Evolutionary conservation across 805 yeast genomes (phyloP).

Genomic region (Saturnispora besseyi): DNA sequence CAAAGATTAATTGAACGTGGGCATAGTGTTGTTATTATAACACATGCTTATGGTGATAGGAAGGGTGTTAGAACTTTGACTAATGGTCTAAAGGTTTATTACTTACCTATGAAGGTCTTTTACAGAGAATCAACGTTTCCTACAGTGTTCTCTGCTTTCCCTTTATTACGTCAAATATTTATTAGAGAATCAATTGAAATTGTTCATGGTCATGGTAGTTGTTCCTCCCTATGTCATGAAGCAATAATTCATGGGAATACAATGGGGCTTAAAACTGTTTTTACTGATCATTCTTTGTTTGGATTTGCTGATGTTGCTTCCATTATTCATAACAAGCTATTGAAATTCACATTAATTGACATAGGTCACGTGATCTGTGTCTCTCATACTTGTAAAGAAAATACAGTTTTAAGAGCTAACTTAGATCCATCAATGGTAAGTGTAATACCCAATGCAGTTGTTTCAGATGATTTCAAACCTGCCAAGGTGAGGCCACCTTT

Average conservation of each 20-base stretch:
- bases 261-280: slow-evolving; percentile 85
- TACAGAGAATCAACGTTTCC: slow-evolving; percentile 83
- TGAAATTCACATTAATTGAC: slow-evolving; percentile 76
- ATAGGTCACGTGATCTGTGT: slow-evolving; percentile 95
- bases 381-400: slow-evolving; percentile 92
- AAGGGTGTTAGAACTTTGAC: slow-evolving; percentile 76
- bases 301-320: slow-evolving; percentile 85
- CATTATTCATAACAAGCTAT: slow-evolving; percentile 75
- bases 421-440: slow-evolving; percentile 70
- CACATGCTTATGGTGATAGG: slow-evolving; percentile 82
- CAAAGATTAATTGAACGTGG: slow-evolving; percentile 74
- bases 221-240: slow-evolving; percentile 80
- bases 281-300: slow-evolving; percentile 92
- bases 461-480: slow-evolving; percentile 72
- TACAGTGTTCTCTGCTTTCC: slow-evolving; percentile 80
- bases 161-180: slow-evolving; percentile 74
- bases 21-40: slow-evolving; percentile 76
- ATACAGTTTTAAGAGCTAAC: slow-evolving; percentile 81
- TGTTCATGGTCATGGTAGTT: slow-evolving; percentile 92
- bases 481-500: slow-evolving; percentile 23
- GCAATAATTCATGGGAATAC: slow-evolving; percentile 85
- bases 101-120: slow-evolving; percentile 74
- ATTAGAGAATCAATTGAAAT: slow-evolving; percentile 80
- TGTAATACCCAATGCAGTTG: slow-evolving; percentile 95
- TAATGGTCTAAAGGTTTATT: slow-evolving; percentile 88